These are phyloP conservation scores for Amphicarpaea edgeworthii DNA, from an alignment of 306 rosid species.

Conservation along the genomic window DNA sequence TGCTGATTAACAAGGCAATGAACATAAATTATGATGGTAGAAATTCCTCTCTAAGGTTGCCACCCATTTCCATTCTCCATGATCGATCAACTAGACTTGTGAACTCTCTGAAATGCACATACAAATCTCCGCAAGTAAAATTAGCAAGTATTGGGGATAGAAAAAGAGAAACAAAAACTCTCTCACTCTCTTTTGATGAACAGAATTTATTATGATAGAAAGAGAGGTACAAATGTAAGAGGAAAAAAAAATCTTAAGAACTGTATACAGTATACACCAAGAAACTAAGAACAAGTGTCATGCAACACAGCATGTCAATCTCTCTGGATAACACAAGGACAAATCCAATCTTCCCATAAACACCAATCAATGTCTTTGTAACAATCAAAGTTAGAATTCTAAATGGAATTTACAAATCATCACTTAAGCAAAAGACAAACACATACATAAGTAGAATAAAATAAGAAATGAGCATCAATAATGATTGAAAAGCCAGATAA, in stretches of 20 bases:
- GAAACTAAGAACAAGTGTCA: no score
- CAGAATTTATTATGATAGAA: background rate
- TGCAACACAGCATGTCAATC: no score
- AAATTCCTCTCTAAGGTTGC: conserved; percentile 73
- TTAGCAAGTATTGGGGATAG: conserved; percentile 13
- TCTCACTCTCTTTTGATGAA: background rate
- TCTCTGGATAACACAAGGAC: no score
- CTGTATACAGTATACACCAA: background rate
- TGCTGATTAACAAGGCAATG: conserved; percentile 48
- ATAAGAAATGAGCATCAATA: conserved; percentile 32
- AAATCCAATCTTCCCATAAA: no score
- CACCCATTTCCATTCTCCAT: conserved; percentile 97
- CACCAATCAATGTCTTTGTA: conserved; percentile 6
- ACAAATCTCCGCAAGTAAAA: conserved; percentile 47
- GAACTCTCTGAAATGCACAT: conserved; percentile 74
- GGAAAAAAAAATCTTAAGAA: background rate
- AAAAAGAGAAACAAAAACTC: conserved; percentile 25
- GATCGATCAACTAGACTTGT: conserved; percentile 78
- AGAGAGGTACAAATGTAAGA: conserved; percentile 1
- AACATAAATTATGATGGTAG: conserved; percentile 50
- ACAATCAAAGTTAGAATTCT: conserved; percentile 16
- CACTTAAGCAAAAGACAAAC: background rate
- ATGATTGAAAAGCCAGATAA: conserved; percentile 20
- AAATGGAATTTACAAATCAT: background rate
- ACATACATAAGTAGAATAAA: background rate